phyloP scores from a whole-genome alignment of 208 protist genomes.

The Trypanosoma conorhini region DNA sequence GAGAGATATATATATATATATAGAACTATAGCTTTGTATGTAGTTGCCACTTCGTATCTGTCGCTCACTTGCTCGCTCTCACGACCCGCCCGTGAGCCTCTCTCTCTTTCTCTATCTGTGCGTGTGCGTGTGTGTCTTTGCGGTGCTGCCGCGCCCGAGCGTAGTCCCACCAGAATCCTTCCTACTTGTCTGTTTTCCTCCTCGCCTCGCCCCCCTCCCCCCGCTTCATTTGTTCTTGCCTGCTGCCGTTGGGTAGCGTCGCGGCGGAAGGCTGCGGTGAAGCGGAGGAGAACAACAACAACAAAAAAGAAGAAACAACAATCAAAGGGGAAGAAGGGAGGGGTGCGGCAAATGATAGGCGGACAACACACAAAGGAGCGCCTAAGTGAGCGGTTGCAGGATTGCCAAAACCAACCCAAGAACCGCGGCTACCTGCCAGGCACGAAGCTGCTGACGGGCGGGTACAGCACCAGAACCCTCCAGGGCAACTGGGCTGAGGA shows the following conservation, averaged over 20 bases:
- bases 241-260: neutral
- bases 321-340: neutral
- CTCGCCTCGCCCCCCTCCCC: too few species aligned
- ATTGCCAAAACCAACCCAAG: constrained; percentile 81
- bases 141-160: neutral
- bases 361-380: constrained; percentile 91
- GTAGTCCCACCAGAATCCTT: neutral
- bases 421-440: constrained; percentile 87
- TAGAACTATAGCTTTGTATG: neutral
- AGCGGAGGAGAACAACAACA: neutral
- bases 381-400: constrained; percentile 75
- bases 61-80: too few species aligned
- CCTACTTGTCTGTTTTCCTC: neutral
- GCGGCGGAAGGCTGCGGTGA: too few species aligned
- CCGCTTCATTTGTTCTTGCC: neutral
- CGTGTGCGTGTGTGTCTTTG: neutral
- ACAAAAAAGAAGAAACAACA: neutral
- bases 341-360: constrained; percentile 61
- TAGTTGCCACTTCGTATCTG: neutral
- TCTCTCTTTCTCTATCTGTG: constrained; percentile 17
- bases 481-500: constrained; percentile 90
- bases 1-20: neutral
- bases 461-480: constrained; percentile 77
- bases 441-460: constrained; percentile 67
- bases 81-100: too few species aligned